phyloP scores from a whole-genome alignment of 1,284 basidiomycete genomes.

The Malassezia vespertilionis region DNA sequence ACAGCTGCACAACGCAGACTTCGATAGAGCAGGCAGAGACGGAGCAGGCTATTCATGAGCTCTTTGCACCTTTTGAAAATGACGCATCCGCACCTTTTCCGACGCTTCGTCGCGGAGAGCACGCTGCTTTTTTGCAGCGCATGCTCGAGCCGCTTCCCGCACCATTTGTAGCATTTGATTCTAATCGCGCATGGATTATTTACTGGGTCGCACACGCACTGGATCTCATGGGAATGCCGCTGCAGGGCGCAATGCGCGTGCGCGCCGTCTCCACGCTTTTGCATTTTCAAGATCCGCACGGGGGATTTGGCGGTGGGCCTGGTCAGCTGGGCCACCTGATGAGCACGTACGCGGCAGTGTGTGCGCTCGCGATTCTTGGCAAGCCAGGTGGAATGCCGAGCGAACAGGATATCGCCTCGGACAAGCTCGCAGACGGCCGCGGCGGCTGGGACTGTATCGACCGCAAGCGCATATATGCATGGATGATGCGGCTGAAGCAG shows the following conservation, averaged over 20 bases:
- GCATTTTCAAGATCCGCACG: slow-evolving; percentile 49
- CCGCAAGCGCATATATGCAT: slow-evolving; percentile 60
- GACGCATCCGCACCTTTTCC: slow-evolving; percentile 14
- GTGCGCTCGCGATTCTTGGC: slow-evolving; percentile 70
- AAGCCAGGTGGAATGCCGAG: slow-evolving; percentile 50
- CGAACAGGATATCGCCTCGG: slow-evolving; percentile 40
- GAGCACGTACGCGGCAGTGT: slow-evolving; percentile 79
- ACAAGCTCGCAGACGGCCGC: slow-evolving; percentile 52
- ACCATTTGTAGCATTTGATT: slow-evolving; percentile 37
- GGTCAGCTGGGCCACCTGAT: slow-evolving; percentile 78
- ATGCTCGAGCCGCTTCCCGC: slow-evolving; percentile 36
- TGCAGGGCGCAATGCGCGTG: slow-evolving; percentile 23
- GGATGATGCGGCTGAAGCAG: slow-evolving; percentile 86
- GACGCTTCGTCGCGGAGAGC: slow-evolving; percentile 28
- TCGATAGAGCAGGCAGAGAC: slow-evolving; percentile 36
- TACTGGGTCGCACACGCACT: slow-evolving; percentile 44
- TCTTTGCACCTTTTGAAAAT: slow-evolving; percentile 23
- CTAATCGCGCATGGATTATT: slow-evolving; percentile 43
- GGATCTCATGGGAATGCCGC: slow-evolving; percentile 29
- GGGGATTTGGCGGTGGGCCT: slow-evolving; percentile 85
- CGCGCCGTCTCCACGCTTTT: slow-evolving; percentile 41
- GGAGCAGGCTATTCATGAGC: slow-evolving; percentile 29
- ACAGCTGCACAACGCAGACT: slow-evolving; percentile 27
- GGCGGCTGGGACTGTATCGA: slow-evolving; percentile 48
- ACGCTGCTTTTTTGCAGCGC: slow-evolving; percentile 35